phyloP scores from a whole-genome alignment of 2,329 filamentous ascomycete genomes.

The Arthrobotrys pseudoclavata region DNA sequence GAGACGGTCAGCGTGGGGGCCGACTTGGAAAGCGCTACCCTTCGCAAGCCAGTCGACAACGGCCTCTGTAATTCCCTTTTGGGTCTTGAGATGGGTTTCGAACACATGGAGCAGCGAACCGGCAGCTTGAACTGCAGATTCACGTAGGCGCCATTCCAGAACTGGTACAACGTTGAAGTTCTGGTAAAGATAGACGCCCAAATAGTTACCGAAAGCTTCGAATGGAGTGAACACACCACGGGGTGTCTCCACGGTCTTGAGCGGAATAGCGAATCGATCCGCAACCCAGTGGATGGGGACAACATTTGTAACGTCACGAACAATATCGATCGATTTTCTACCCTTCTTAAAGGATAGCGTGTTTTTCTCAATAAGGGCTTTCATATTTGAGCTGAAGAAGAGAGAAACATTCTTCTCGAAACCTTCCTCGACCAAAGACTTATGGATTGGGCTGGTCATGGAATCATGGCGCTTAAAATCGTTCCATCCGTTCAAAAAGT shows the following conservation, averaged over 20 bases:
- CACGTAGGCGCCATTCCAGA: slow-evolving; percentile 70
- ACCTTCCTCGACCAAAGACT: slow-evolving; percentile 67
- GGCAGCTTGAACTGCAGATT: slow-evolving; percentile 67
- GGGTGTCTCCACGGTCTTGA: slow-evolving; percentile 75
- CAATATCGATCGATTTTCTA: slow-evolving; percentile 69
- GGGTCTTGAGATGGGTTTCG: slow-evolving; percentile 68
- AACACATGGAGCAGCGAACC: slow-evolving; percentile 67
- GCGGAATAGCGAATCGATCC: slow-evolving; percentile 75
- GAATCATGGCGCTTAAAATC: slow-evolving; percentile 67
- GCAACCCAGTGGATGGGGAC: slow-evolving; percentile 76
- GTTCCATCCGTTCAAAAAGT: slow-evolving; percentile 69
- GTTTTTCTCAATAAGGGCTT: slow-evolving; percentile 68
- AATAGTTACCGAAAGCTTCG: slow-evolving; percentile 68
- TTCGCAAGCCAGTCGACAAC: slow-evolving; percentile 69
- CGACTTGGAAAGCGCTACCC: slow-evolving; percentile 69
- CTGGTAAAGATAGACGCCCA: slow-evolving; percentile 70
- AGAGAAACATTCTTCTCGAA: slow-evolving; percentile 68
- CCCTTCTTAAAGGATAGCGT: slow-evolving; percentile 69
- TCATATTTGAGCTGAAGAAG: slow-evolving; percentile 68
- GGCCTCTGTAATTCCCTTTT: slow-evolving; percentile 67
- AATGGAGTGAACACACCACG: slow-evolving; percentile 71
- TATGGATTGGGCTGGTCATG: slow-evolving; percentile 68
- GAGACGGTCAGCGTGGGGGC: slow-evolving; percentile 70
- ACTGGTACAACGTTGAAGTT: slow-evolving; percentile 71
- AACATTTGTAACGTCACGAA: slow-evolving; percentile 78